Evolutionary conservation across 2,329 filamentous ascomycete genomes (phyloP).

Genomic region (Monilinia fructicola): DNA sequence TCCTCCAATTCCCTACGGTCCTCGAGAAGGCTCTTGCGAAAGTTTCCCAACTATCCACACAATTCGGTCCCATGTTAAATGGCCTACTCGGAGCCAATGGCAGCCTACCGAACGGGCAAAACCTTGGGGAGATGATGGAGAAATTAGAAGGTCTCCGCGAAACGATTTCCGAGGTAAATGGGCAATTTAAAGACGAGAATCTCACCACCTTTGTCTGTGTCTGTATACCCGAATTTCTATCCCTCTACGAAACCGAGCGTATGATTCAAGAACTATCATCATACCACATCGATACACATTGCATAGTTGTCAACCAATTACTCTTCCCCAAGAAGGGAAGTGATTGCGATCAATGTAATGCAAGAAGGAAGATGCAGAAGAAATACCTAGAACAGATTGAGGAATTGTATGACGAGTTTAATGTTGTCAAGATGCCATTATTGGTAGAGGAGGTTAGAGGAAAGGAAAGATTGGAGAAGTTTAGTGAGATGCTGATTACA

Average conservation of each 20-base stretch:
- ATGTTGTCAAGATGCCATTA: constrained; percentile 97
- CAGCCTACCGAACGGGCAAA: constrained; percentile 83
- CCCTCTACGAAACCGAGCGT: constrained; percentile 95
- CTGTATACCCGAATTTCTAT: constrained; percentile 96
- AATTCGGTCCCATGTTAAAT: constrained; percentile 95
- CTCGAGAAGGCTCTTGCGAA: constrained; percentile 99
- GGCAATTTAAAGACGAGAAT: constrained; percentile 95
- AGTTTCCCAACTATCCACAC: constrained; percentile 86
- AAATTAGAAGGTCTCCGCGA: constrained; percentile 92
- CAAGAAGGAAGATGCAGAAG: constrained; percentile 95
- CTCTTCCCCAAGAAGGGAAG: constrained; percentile 85
- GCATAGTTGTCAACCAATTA: constrained; percentile 97
- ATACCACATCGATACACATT: constrained; percentile 94
- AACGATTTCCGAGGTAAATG: constrained; percentile 94
- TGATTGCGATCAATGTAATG: constrained; percentile 92
- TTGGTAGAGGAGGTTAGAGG: constrained; percentile 93
- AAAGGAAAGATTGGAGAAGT: constrained; percentile 89
- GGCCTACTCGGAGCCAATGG: constrained; percentile 72
- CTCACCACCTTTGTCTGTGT: constrained; percentile 98
- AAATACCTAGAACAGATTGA: constrained; percentile 99
- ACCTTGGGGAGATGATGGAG: constrained; percentile 84
- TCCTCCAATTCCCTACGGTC: constrained; percentile 96
- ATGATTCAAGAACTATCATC: constrained; percentile 98
- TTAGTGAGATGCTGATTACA: constrained; percentile 78
- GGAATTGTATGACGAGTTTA: constrained; percentile 98